Evolutionary conservation across 2,329 filamentous ascomycete species (phyloP).

Genomic region (Fusarium pseudocircinatum): DNA sequence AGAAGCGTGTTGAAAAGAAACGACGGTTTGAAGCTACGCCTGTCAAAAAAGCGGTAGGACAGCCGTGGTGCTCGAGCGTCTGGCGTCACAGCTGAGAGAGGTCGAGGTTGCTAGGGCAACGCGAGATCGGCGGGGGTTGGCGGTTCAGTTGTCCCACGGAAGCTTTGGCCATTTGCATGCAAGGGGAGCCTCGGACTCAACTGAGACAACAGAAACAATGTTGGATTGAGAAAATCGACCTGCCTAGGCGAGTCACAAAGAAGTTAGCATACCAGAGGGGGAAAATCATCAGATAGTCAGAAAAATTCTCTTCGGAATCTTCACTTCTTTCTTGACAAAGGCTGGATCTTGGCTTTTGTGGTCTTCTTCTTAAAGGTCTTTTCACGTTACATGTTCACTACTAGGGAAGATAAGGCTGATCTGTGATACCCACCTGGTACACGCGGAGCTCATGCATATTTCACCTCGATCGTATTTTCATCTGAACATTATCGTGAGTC

Average conservation of each 20-base stretch:
- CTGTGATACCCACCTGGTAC: background rate
- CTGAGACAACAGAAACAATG: constrained; percentile 18
- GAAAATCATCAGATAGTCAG: background rate
- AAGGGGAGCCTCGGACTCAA: constrained; percentile 1
- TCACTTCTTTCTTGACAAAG: background rate
- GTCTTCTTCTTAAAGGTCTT: background rate
- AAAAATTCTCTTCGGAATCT: background rate
- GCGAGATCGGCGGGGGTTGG: constrained; percentile 23
- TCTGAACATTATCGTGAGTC: background rate
- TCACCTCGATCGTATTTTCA: background rate
- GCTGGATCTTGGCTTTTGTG: background rate
- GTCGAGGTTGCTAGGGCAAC: constrained; percentile 18
- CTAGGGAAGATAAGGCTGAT: background rate
- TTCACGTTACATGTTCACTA: background rate
- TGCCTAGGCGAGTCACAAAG: background rate
- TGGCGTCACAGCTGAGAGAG: constrained; percentile 22
- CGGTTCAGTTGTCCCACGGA: constrained; percentile 20
- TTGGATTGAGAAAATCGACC: background rate
- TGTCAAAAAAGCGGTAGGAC: constrained; percentile 40
- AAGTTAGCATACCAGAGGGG: background rate
- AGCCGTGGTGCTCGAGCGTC: constrained; percentile 29
- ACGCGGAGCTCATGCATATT: background rate
- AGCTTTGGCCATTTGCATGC: constrained; percentile 17
- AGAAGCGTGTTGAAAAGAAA: constrained; percentile 29
- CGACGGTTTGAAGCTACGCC: constrained; percentile 29